phyloP scores from a whole-genome alignment of 2,329 filamentous ascomycete species.

The Botrytis aclada region DNA sequence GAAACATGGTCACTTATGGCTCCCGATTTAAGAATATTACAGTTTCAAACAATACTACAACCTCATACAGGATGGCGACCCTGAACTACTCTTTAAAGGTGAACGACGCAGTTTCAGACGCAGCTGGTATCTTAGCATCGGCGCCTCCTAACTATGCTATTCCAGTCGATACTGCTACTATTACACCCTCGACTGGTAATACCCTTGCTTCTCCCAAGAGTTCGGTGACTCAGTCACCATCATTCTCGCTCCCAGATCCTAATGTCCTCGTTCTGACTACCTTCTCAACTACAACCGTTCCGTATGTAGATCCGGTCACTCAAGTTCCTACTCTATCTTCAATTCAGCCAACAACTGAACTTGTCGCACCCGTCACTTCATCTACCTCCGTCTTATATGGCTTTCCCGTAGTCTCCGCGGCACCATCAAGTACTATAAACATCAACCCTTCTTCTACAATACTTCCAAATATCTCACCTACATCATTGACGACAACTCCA shows the following conservation, averaged over 20 bases:
- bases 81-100: neutral
- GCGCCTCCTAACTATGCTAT: neutral
- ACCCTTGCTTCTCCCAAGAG: neutral
- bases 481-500: neutral
- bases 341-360: neutral
- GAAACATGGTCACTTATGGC: neutral
- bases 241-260: neutral
- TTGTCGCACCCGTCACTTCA: neutral
- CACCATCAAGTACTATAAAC: neutral
- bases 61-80: neutral
- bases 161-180: neutral
- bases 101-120: neutral
- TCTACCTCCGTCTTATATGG: neutral
- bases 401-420: neutral
- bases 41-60: neutral
- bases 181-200: neutral
- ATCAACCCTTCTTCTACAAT: neutral
- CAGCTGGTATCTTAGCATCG: neutral
- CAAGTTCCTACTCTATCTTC: neutral
- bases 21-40: neutral
- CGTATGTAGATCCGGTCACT: neutral
- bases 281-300: neutral
- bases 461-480: neutral
- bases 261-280: neutral
- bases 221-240: neutral